phyloP scores from a whole-genome alignment of 768 basidiomycete species.

The Rhizopogon sp. region DNA sequence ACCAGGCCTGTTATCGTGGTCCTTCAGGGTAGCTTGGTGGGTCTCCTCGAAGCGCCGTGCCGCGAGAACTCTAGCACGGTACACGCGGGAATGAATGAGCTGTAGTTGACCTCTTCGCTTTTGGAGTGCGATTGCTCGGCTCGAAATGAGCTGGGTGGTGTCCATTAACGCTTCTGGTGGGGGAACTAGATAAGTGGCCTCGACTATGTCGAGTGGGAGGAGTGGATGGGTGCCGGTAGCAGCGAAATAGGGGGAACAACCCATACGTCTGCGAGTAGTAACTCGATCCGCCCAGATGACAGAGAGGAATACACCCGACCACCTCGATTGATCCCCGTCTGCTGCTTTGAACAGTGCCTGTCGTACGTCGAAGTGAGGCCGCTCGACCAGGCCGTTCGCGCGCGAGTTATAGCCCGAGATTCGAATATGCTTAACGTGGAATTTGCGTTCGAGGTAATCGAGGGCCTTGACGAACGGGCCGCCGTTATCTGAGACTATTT shows the following conservation, averaged over 20 bases:
- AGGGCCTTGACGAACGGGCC: no score
- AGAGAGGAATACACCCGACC: slow-evolving; percentile 10
- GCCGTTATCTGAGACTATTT: slow-evolving; percentile 1
- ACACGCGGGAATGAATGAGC: no score
- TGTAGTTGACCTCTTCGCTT: neutral
- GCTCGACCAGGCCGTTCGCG: slow-evolving; percentile 32
- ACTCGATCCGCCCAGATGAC: slow-evolving; percentile 19
- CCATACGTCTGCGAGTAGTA: slow-evolving; percentile 16
- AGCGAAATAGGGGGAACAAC: slow-evolving; percentile 28
- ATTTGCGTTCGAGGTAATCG: neutral
- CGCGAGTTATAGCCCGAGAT: slow-evolving; percentile 20
- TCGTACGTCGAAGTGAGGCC: slow-evolving; percentile 23
- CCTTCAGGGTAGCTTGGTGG: no score
- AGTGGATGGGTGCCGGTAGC: slow-evolving; percentile 26
- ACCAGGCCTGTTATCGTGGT: no score
- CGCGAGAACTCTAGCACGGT: no score
- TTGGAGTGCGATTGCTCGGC: neutral
- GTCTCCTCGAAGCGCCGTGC: no score
- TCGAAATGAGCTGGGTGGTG: neutral
- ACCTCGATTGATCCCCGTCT: slow-evolving; percentile 18
- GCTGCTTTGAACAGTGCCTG: slow-evolving; percentile 26
- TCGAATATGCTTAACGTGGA: slow-evolving; percentile 30
- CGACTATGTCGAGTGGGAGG: slow-evolving; percentile 10
- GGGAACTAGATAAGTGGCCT: neutral
- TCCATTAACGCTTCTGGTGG: neutral